Base-by-base conservation (phyloP, 1,284 basidiomycete genomes). In the Prillingera fragicola region DNA sequence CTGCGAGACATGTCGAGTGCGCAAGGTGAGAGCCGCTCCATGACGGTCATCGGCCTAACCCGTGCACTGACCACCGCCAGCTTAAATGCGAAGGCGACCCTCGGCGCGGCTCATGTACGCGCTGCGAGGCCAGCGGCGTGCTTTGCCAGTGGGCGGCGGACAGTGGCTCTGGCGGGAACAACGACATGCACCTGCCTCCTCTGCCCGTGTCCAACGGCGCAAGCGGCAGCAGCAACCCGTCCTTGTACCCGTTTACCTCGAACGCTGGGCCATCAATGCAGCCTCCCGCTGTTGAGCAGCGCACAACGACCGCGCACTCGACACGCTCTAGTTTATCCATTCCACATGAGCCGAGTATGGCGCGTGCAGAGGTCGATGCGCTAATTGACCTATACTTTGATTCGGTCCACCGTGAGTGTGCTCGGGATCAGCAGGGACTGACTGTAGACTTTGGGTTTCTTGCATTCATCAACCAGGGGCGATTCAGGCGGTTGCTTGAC, bases 391-490 rank as follows among this genome's bases (percentile, higher is more conserved):
- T 19, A 9, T 54, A 54, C 38, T 54, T 54, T 32, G 40, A 38
- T 13, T 43, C 41, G n/a, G 48, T 54, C 5, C 52, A 54, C 26
- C 40, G 52, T 54, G 28, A 36, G 52, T 33, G 12, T n/a, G 14
- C 6, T 8, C 6, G 14, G 17, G 15, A 5, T 7, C 15, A n/a
- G 9, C 9, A 15, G 27, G 13, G 27, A 28, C 12, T 29, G 27
- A 13, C 9, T 4, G 14, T 31, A 54, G 53, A 52, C 37, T 52
- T 45, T 24, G 50, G 47, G n/a, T 55, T 45, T 31, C 34, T 52
- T 18, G 25, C 54, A 3, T 55, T 47, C 29, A 49, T 55, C 22
- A 50, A 55, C 33, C 33, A 52, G 33, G 43, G 45, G 7, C 39
- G 32, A 15, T 47, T 55, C 37, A 43, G 42, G 24, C 38, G 43